These are phyloP conservation scores for Cyclospora cayetanensis DNA, from an alignment of 169 alveolate genomes.

Conservation along the genomic window DNA sequence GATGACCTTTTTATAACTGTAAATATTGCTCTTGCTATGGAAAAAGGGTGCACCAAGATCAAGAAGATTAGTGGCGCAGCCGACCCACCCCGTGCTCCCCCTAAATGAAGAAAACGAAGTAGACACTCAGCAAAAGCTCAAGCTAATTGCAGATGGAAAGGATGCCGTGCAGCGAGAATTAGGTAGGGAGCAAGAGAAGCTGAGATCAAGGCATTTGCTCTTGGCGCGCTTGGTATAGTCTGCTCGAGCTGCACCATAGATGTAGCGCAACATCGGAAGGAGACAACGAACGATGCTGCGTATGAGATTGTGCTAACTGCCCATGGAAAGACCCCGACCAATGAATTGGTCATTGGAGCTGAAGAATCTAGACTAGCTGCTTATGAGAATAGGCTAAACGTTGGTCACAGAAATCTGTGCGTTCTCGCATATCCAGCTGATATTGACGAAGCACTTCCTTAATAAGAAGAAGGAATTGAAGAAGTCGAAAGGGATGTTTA, in stretches of 20 bases:
- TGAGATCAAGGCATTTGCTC: conserved; percentile 23
- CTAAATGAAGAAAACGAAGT: conserved; percentile 62
- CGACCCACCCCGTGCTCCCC: conserved; percentile 56
- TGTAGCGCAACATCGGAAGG: neutral
- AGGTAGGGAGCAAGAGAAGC: conserved; percentile 51
- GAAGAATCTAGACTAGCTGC: neutral
- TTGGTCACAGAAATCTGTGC: conserved; percentile 69
- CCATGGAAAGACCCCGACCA: conserved; percentile 63
- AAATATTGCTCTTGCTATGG: conserved; percentile 75
- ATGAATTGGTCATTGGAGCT: conserved; percentile 42
- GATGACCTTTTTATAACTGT: conserved; percentile 92
- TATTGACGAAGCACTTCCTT: conserved; percentile 61
- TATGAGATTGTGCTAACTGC: conserved; percentile 53
- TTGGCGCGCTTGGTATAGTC: conserved; percentile 69
- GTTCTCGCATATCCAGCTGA: conserved; percentile 69
- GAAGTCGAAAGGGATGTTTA: conserved; percentile 68
- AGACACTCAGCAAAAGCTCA: conserved; percentile 56
- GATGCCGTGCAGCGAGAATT: conserved; percentile 59
- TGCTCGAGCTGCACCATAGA: conserved; percentile 38
- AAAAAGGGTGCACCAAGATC: conserved; percentile 79
- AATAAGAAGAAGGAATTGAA: conserved; percentile 74
- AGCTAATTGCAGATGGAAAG: conserved; percentile 62
- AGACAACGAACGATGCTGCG: neutral
- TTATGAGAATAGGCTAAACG: conserved; percentile 64
- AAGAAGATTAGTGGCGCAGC: conserved; percentile 81